Base-by-base conservation (phyloP, 106 monocot genomes). In the Acanthochlamys bracteata region DNA sequence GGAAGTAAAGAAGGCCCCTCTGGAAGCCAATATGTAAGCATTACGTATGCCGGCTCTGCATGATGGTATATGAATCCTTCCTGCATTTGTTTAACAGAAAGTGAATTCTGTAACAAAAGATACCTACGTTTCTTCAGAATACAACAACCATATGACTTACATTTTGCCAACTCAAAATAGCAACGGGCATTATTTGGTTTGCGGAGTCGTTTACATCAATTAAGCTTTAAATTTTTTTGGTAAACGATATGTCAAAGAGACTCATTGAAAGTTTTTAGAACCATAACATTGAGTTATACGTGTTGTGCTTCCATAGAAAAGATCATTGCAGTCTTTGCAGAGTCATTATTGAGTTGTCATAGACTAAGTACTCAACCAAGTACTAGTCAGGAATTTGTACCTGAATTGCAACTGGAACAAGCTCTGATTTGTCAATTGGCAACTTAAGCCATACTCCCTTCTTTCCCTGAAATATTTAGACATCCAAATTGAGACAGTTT, bases 371-470 rank as follows among this genome's bases (percentile, higher is more conserved):
- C 7, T n/a, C 7, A 7, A 17, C n/a, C 7, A 55, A n/a, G n/a
- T n/a, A n/a, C n/a, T n/a, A n/a, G n/a, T n/a, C n/a, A n/a, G n/a
- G n/a, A n/a, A n/a, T n/a, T 21, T 58, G 15, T 42, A 63, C 93
- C 88, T 93, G 89, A 24, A 93, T 76, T 55, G 93, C 85, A 68
- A 93, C 24, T 16, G 93, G 89, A 17, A 93, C 89, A 68, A 83
- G 69, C 53, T 93, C 89, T 49, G 93, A 83, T 24, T 49, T 59
- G 53, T 83, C 83, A 13, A 85, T 21, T 17, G 89, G 93, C 41
- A 93, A 59, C 68, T 89, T 89, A 24, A 93, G 85, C 93, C 93
- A 93, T 21, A 93, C 74, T 23, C 93, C 93, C 67, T 93, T 93
- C 76, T 83, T 93, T 42, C 79, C 80, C 93, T 93, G 75, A 55